phyloP scores from a whole-genome alignment of 257 asterid species.

The Ligustrum vulgare region DNA sequence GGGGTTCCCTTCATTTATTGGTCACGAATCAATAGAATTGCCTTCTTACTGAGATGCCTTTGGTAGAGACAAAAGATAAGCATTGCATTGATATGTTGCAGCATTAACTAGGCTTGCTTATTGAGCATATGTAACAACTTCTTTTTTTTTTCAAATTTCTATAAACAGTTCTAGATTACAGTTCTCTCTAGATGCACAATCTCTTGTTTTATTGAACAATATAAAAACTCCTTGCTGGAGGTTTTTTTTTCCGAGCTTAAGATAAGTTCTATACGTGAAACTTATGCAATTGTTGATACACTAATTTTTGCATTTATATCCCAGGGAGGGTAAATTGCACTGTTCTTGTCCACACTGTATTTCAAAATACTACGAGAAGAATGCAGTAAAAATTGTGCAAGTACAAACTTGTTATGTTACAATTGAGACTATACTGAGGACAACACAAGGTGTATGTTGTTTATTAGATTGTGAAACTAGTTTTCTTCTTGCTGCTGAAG shows the following conservation, averaged over 20 bases:
- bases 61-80: constrained; percentile 68
- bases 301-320: constrained; percentile 25
- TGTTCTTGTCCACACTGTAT: constrained; percentile 72
- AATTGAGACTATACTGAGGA: constrained; percentile 57
- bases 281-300: constrained; percentile 15
- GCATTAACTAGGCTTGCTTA: constrained; percentile 26
- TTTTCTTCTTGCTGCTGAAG: constrained; percentile 80
- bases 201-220: constrained; percentile 65
- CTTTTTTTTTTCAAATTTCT: constrained; percentile 47
- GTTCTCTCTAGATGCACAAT: constrained; percentile 70
- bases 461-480: constrained; percentile 75
- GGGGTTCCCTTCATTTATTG: constrained; percentile 76
- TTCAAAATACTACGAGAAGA: constrained; percentile 52
- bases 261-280: constrained; percentile 12
- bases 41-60: constrained; percentile 39
- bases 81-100: constrained; percentile 16
- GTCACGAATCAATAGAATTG: constrained; percentile 54
- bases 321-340: constrained; percentile 63
- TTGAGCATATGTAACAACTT: constrained; percentile 15
- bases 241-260: constrained; percentile 36
- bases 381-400: constrained; percentile 72
- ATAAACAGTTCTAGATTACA: constrained; percentile 58
- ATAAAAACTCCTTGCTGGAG: constrained; percentile 75
- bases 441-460: constrained; percentile 52
- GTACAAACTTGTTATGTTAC: constrained; percentile 67